Evolutionary conservation across 106 monocot species (phyloP).

Genomic region (Phalaenopsis equestris): DNA sequence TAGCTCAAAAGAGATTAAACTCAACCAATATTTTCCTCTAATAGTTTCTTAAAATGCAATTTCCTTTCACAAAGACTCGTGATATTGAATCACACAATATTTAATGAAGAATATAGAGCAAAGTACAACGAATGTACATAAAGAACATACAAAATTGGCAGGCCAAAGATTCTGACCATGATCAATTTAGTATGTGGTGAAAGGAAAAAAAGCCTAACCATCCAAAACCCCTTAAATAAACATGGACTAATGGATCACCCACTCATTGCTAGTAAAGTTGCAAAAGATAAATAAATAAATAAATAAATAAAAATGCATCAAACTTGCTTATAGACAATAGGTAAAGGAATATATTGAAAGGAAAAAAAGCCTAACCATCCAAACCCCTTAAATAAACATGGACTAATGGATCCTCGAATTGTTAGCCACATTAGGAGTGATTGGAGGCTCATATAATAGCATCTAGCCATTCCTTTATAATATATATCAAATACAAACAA

Average conservation of each 20-base stretch:
- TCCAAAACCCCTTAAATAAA: neutral
- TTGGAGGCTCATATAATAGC: too few species aligned
- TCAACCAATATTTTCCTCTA: neutral
- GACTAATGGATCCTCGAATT: neutral
- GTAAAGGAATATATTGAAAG: neutral
- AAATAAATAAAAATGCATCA: neutral
- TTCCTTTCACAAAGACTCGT: neutral
- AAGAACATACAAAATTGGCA: neutral
- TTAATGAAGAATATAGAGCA: neutral
- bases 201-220: neutral
- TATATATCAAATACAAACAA: neutral
- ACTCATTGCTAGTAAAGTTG: neutral
- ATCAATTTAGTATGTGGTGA: neutral
- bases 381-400: neutral
- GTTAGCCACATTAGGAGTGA: too few species aligned
- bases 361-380: neutral
- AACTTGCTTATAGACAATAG: neutral
- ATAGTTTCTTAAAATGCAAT: neutral
- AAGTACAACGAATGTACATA: neutral
- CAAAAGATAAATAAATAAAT: neutral
- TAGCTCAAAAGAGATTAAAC: neutral
- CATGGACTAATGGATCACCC: neutral
- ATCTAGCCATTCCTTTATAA: neutral
- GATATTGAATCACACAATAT: neutral
- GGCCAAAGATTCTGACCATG: neutral